phyloP scores from a whole-genome alignment of 176 grass and related monocot genomes.

The Hyparrhenia diplandra region DNA sequence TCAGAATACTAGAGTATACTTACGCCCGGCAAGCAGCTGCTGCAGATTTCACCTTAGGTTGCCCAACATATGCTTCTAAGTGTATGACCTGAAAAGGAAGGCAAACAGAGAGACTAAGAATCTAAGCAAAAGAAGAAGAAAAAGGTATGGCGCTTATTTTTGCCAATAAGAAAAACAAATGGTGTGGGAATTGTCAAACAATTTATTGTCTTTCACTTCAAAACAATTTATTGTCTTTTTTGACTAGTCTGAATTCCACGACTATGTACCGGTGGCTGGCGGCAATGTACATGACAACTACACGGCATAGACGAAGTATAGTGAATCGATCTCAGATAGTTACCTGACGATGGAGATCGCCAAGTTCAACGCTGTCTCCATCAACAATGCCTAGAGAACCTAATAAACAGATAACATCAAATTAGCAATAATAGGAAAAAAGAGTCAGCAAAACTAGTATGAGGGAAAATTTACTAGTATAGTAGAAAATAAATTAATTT shows the following conservation, averaged over 20 bases:
- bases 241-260: background rate
- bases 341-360: slow-evolving; percentile 58
- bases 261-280: background rate
- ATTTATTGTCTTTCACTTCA: background rate
- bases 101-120: background rate
- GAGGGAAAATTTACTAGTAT: background rate
- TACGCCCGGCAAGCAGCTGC: slow-evolving; percentile 77
- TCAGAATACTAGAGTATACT: slow-evolving; percentile 9
- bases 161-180: background rate
- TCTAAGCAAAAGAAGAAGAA: background rate
- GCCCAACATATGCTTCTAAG: slow-evolving; percentile 66
- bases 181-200: background rate
- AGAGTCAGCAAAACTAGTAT: background rate
- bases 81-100: slow-evolving; percentile 58
- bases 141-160: background rate
- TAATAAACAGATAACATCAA: background rate
- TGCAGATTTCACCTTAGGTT: slow-evolving; percentile 82
- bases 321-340: background rate
- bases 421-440: background rate
- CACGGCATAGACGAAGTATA: background rate
- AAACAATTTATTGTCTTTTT: too few species aligned
- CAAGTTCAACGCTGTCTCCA: slow-evolving; percentile 53
- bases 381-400: slow-evolving; percentile 71
- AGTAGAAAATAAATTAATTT: background rate
- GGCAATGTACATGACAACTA: background rate